Conservation (phyloP, 305 asterid species). For the Plantago lanceolata region DNA sequence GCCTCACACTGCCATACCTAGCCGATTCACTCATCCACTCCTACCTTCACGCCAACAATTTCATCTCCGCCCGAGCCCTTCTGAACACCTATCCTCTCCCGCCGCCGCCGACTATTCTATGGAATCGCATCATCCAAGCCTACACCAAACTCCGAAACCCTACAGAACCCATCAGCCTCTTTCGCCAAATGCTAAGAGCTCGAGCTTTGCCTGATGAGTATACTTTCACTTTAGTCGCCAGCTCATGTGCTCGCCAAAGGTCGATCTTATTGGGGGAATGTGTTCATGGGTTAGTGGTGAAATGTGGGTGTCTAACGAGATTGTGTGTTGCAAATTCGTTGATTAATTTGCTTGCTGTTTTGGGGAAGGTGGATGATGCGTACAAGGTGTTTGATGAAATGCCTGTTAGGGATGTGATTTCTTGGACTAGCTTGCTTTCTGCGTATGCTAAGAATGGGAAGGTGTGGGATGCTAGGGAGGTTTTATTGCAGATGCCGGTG, state of each 20-base stretch:
- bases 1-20: slow-evolving; percentile 28
- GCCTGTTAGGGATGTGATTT: slow-evolving; percentile 53
- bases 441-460: slow-evolving; percentile 50
- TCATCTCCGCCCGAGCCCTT: slow-evolving; percentile 38
- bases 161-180: slow-evolving; percentile 42
- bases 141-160: slow-evolving; percentile 45
- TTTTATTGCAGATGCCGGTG: slow-evolving; percentile 52
- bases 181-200: slow-evolving; percentile 40
- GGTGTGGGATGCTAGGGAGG: slow-evolving; percentile 41
- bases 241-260: slow-evolving; percentile 54
- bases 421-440: slow-evolving; percentile 64
- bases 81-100: slow-evolving; percentile 43
- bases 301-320: slow-evolving; percentile 37
- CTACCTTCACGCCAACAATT: slow-evolving; percentile 45
- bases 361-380: slow-evolving; percentile 43
- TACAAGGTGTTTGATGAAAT: slow-evolving; percentile 51
- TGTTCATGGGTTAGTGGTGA: slow-evolving; percentile 50
- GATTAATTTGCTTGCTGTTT: slow-evolving; percentile 46
- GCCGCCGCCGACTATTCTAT: slow-evolving; percentile 55
- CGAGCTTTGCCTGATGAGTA: slow-evolving; percentile 47
- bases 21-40: slow-evolving; percentile 62
- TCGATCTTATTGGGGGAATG: slow-evolving; percentile 36
- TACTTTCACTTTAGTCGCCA: slow-evolving; percentile 54
- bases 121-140: slow-evolving; percentile 65
- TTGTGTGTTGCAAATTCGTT: slow-evolving; percentile 60